Base-by-base conservation (phyloP, 148 eudicot genomes). In the Arctostaphylos glauca region DNA sequence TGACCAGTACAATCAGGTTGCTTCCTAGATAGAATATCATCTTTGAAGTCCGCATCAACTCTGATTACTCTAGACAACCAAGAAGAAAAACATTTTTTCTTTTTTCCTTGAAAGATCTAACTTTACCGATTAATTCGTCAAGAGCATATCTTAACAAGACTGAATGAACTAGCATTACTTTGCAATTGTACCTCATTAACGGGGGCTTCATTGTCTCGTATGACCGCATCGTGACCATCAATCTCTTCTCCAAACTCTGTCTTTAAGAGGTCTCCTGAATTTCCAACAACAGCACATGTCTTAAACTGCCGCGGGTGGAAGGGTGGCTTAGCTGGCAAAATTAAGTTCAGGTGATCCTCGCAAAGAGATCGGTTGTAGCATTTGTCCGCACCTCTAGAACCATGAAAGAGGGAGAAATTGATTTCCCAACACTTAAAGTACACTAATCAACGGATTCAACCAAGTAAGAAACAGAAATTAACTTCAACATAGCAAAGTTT, bases 211-310 rank as follows among this genome's bases (percentile, higher is more conserved):
- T 96, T 96, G 85, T 96, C 99, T 80, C 99, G 88, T 84, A 96
- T 91, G 48, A 96, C 97, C 9, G 91, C 95, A 84, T 96, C 99
- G 78, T 94, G 99, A 81, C 98, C 89, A 85, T 96, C 99, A 81
- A 96, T 96, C 83, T 96, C 99, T 84, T 92, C 82, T 48, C 99
- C 99, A 86, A 93, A 96, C 84, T 94, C 90, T 48, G 98, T 94
- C 89, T 94, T 90, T 67, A 96, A 84, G 64, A 96, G 97, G 83
- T 96, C 99, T 76, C 99, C 99, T 46, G 98, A 96, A 87, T 96
- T 94, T 81, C 99, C 99, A 89, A 96, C 99, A 88, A 96, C 98
- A 47, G 99, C 99, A 88, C 99, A 96, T 81, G 83, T 94, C 88
- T 88, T 86, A 82, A 96, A 96, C 84, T 96, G 99, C 70, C 91